phyloP scores from a whole-genome alignment of 1,284 basidiomycete species.

The Apiotrichum brassicae region DNA sequence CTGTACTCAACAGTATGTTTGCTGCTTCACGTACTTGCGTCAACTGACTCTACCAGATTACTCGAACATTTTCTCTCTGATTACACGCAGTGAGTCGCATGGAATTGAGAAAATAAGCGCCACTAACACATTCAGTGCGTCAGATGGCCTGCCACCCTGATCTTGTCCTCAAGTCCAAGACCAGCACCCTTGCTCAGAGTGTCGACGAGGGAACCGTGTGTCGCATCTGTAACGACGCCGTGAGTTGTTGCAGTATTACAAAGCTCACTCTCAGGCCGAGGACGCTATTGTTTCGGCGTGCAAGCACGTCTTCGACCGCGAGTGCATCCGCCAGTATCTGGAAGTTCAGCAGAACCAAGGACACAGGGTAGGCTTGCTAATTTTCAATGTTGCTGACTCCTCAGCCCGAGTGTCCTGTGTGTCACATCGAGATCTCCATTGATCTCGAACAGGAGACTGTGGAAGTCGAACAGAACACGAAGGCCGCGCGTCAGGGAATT shows the following conservation, averaged over 20 bases:
- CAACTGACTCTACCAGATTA: constrained; percentile 59
- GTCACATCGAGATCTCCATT: constrained; percentile 86
- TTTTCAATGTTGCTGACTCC: neutral
- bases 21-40: no score
- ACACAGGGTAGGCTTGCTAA: constrained; percentile 54
- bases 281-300: constrained; percentile 93
- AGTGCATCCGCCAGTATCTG: constrained; percentile 92
- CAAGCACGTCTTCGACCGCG: constrained; percentile 62
- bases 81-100: constrained; percentile 45
- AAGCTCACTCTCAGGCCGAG: constrained; percentile 53
- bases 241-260: constrained; percentile 13
- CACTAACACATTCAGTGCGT: constrained; percentile 58
- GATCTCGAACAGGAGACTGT: constrained; percentile 90
- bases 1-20: constrained; percentile 71
- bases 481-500: constrained; percentile 77
- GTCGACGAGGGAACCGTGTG: constrained; percentile 69
- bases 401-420: constrained; percentile 90
- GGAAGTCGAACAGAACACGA: constrained; percentile 61
- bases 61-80: constrained; percentile 77
- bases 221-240: constrained; percentile 91
- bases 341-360: constrained; percentile 55
- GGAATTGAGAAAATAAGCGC: no score
- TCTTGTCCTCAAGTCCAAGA: constrained; percentile 70
- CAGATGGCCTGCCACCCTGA: constrained; percentile 92
- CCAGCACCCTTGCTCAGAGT: constrained; percentile 64